Base-by-base conservation (phyloP, 2,329 filamentous ascomycete genomes). In the Xylariales sp. region DNA sequence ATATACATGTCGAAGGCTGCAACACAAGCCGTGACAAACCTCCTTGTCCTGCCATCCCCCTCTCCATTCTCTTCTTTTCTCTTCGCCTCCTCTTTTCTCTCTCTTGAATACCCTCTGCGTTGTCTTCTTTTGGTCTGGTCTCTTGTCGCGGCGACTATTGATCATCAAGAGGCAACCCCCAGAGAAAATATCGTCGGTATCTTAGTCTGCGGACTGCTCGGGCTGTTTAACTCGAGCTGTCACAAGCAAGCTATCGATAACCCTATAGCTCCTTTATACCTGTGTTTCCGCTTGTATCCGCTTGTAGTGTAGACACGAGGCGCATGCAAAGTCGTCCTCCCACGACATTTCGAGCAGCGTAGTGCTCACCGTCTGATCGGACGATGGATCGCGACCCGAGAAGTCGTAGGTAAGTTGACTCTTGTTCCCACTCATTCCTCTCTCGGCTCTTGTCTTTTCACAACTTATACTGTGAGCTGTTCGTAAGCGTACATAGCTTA, bases 331-430 rank as follows among this genome's bases (percentile, higher is more conserved):
- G 10, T 59, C n/a, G 23, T 48, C 49, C 23, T 39, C 34, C 43
- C 30, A 45, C 56, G 7, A 34, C 36, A 23, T 2, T n/a, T 6
- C 41, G 62, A 57, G 60, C 30, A 54, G 58, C 28, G 8, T 61
- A 65, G 59, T 57, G 50, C 49, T 55, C 49, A 16, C 39, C 30
- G 50, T 50, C 39, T 45, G 12, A 45, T 49, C 48, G n/a, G 18
- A 43, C 16, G 9, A 77, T 77, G 75, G 76, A 78, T 70, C 76
- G 76, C 64, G 76, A 78, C 61, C 60, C 75, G 23, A 72, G 76
- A 70, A 78, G 76, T 70, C 73, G 76, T 62, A 72, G 76, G 76
- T 77, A 74, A 61, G 68, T 45, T 58, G 9, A 14, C n/a, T n/a
- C 43, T 59, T n/a, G n/a, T n/a, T 23, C 23, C 23, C 36, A 36